Percentiles rank a stretch among this genome's conserved stretches.
These are phyloP conservation scores for Cenchrus americanus DNA, from an alignment of 176 grass and related monocot species.

Conservation along the genomic window DNA sequence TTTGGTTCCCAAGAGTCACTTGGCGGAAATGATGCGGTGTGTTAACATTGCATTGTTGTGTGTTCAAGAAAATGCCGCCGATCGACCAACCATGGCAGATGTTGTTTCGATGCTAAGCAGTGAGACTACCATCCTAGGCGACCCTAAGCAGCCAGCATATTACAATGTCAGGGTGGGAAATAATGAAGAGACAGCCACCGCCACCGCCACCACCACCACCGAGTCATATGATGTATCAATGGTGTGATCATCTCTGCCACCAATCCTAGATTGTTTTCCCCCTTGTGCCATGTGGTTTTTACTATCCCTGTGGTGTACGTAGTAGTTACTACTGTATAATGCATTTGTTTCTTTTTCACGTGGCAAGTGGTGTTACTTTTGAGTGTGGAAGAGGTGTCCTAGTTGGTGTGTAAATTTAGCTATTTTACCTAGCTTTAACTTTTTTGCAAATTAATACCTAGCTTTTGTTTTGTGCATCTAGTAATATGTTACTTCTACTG, in stretches of 20 bases:
- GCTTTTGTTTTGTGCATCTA: too few species aligned
- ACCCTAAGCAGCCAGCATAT: conserved; percentile 31
- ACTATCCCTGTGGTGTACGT: too few species aligned
- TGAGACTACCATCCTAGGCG: not conserved
- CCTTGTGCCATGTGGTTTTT: not conserved
- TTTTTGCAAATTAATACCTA: too few species aligned
- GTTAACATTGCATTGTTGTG: conserved; percentile 33
- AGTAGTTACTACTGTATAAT: too few species aligned
- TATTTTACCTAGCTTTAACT: too few species aligned
- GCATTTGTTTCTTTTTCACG: not conserved
- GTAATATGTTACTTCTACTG: too few species aligned
- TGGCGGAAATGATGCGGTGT: conserved; percentile 2
- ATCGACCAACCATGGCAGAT: conserved; percentile 34
- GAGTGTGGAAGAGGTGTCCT: not conserved
- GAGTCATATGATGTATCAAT: not conserved
- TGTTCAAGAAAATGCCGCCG: conserved; percentile 35
- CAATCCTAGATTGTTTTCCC: not conserved
- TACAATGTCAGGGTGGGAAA: conserved; percentile 32
- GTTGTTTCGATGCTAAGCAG: conserved; percentile 28
- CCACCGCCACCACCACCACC: not conserved
- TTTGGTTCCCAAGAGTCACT: not conserved
- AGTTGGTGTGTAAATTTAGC: not conserved
- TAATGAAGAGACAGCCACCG: not conserved
- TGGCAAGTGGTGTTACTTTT: not conserved
- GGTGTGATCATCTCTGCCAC: not conserved